A percentile compares a stretch with the other conserved stretches of the same genome.
Evolutionary conservation across 495 filamentous ascomycete genomes (phyloP).

Genomic region (Lepraria neglecta): DNA sequence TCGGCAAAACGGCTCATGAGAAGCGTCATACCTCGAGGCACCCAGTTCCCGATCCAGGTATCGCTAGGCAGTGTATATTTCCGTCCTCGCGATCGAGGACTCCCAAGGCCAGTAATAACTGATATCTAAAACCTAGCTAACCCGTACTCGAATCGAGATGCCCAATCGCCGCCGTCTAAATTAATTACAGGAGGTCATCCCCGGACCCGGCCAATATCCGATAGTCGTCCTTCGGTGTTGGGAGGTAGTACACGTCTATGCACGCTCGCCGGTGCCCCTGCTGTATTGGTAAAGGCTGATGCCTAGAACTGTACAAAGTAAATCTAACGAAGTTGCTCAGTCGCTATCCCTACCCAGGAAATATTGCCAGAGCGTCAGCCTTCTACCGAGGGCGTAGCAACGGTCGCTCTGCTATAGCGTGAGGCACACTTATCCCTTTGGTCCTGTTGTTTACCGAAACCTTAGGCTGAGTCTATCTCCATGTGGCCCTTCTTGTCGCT

Average conservation of each 20-base stretch:
- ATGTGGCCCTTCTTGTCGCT: constrained; percentile 6
- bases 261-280: neutral
- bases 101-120: neutral
- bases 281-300: neutral
- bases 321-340: neutral
- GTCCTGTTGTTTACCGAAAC: neutral
- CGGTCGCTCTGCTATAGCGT: neutral
- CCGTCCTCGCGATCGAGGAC: constrained; percentile 1
- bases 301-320: neutral
- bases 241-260: neutral
- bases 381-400: neutral
- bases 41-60: constrained; percentile 3
- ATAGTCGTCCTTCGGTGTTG: neutral
- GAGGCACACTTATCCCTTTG: constrained; percentile 4
- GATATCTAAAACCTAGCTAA: constrained; percentile 6
- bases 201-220: neutral
- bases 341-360: constrained; percentile 1
- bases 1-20: constrained; percentile 5
- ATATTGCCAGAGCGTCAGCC: neutral
- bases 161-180: constrained; percentile 10
- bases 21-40: constrained; percentile 14
- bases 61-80: constrained; percentile 7
- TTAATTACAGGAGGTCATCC: neutral
- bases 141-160: constrained; percentile 1
- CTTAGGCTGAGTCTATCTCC: neutral